Base-by-base conservation (phyloP, 179 eudicot genomes). In the Heliamphora pulchella region DNA sequence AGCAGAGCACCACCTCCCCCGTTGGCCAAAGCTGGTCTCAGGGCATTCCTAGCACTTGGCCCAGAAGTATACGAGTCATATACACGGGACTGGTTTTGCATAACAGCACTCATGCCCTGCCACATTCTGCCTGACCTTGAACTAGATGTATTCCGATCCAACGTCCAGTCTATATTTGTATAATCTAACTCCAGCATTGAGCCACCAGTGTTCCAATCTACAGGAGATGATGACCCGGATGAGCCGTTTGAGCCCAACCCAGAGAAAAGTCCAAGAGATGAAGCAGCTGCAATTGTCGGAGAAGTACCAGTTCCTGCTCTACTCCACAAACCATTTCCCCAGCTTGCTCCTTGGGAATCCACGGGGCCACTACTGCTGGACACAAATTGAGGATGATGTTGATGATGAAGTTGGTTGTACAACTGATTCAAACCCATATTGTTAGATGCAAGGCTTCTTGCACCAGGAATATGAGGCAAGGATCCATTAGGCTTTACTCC, bases 201-300 rank as follows among this genome's bases (percentile, higher is more conserved):
- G 70, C 90, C 86, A 65, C 87, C 85, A 5, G 90, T 80, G 72
- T 86, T 89, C 97, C 97, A 92, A 70, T 92, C 94, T 71, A 89
- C 90, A 0, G 87, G 88, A 44, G 90, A 91, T 13, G 81, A 82
- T 18, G 90, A 85, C 43, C 92, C 90, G 17, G 93, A 88, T 4
- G 88, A 82, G 69, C 91, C 85, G 65, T 81, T 79, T 5, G 93
- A 83, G 17, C 90, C 91, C 55, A 80, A 18, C 67, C 97, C 90
- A 5, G 97, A 86, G 82, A 89, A 94, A 4, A 94, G 92, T 51
- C 98, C 98, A 18, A 92, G 89, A 7, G 89, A 87, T 0, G 95
- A 88, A 57, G 95, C 91, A 0, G 90, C 87, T 5, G 97, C 88
- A 22, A 94, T 84, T 22, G 94, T 80, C 2, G 87, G 91, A 18